phyloP scores from a whole-genome alignment of 768 basidiomycete genomes.

The Crassisporium funariophilum region DNA sequence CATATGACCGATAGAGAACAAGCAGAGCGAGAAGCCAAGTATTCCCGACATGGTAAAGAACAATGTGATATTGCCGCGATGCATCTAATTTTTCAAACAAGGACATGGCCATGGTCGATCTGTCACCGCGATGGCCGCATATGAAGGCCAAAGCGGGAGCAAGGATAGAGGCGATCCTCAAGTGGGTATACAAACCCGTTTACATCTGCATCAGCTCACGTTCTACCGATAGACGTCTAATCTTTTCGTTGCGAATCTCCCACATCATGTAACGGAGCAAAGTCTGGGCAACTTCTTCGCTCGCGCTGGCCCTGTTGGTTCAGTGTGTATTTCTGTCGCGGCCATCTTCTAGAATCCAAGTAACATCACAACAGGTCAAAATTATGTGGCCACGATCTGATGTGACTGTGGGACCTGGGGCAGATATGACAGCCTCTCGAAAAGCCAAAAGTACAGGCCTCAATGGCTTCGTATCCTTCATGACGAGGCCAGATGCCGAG shows the following conservation, averaged over 20 bases:
- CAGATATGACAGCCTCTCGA: constrained; percentile 74
- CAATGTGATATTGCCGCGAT: background rate
- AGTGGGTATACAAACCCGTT: too few relatives aligned
- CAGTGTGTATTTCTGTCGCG: constrained; percentile 51
- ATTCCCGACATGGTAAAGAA: constrained; percentile 62
- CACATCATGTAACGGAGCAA: constrained; percentile 83
- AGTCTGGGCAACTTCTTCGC: constrained; percentile 90
- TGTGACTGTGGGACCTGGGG: constrained; percentile 62
- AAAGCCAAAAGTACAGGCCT: constrained; percentile 74
- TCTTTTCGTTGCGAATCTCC: constrained; percentile 93
- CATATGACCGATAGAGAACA: constrained; percentile 95
- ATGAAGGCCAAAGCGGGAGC: constrained; percentile 89
- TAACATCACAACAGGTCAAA: constrained; percentile 66
- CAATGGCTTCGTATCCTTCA: constrained; percentile 96
- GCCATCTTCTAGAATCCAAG: background rate
- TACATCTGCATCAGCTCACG: background rate
- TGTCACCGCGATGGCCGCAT: constrained; percentile 92
- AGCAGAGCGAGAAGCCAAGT: constrained; percentile 85
- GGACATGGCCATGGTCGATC: constrained; percentile 69
- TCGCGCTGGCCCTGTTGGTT: constrained; percentile 88
- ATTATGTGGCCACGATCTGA: constrained; percentile 99
- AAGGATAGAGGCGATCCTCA: constrained; percentile 88
- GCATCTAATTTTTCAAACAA: constrained; percentile 20
- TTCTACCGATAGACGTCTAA: constrained; percentile 75
- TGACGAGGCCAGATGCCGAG: constrained; percentile 93